These are phyloP conservation scores for Alternaria gansuensis DNA, from an alignment of 2,329 filamentous ascomycete species.

Conservation along the genomic window DNA sequence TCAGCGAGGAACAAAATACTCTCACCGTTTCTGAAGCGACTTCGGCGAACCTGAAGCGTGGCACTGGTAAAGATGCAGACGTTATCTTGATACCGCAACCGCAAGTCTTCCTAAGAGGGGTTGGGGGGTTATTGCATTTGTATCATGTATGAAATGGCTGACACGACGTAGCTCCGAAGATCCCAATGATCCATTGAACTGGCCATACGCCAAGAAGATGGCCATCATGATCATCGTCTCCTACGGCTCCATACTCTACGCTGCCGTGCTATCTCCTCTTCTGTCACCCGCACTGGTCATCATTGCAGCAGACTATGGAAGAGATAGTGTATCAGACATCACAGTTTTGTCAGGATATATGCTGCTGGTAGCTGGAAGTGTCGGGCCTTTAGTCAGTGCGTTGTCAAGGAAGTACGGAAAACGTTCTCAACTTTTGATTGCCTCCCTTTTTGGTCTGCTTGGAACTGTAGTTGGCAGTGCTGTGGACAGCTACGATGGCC, in stretches of 20 bases:
- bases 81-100: conserved; percentile 49
- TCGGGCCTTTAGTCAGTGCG: conserved; percentile 48
- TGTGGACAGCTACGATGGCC: conserved; percentile 40
- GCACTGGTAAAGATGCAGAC: conserved; percentile 45
- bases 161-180: conserved; percentile 49
- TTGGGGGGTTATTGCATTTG: too few relatives aligned
- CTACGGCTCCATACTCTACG: conserved; percentile 48
- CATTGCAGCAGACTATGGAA: conserved; percentile 44
- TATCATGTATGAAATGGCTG: conserved; percentile 41
- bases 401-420: conserved; percentile 49
- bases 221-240: conserved; percentile 46
- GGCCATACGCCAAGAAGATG: conserved; percentile 45
- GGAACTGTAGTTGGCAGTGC: conserved; percentile 43
- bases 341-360: conserved; percentile 53
- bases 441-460: conserved; percentile 42
- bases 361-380: conserved; percentile 46
- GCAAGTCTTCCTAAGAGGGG: conserved; percentile 38
- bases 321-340: conserved; percentile 39
- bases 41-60: conserved; percentile 43
- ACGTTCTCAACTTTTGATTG: conserved; percentile 43
- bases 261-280: conserved; percentile 45
- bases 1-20: conserved; percentile 37
- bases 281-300: conserved; percentile 50
- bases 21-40: conserved; percentile 17
- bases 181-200: conserved; percentile 51